These are phyloP conservation scores for Echinosophora koreensis DNA, from an alignment of 306 rosid species.

Conservation along the genomic window DNA sequence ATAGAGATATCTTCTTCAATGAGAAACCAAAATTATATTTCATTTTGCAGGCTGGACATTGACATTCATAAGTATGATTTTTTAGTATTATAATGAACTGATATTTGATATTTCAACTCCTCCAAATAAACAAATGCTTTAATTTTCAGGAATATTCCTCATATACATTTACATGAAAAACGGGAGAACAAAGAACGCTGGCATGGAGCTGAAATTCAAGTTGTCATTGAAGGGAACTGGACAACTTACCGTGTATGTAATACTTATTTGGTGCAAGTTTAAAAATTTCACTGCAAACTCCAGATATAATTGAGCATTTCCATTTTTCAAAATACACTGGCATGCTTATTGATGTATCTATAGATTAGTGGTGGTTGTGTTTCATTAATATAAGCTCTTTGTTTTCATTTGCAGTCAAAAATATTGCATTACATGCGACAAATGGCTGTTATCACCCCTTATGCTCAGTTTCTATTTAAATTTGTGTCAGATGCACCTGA, in stretches of 20 bases:
- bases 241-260: constrained; percentile 88
- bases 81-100: constrained; percentile 24
- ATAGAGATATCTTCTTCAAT: constrained; percentile 90
- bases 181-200: constrained; percentile 70
- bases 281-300: constrained; percentile 34
- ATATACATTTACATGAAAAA: constrained; percentile 86
- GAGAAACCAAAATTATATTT: constrained; percentile 72
- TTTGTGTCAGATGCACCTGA: constrained; percentile 81
- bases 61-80: constrained; percentile 86
- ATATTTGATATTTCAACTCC: constrained; percentile 38
- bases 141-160: constrained; percentile 88
- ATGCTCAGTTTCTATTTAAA: constrained; percentile 77
- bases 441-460: constrained; percentile 66
- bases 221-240: constrained; percentile 98
- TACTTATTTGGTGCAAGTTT: constrained; percentile 33
- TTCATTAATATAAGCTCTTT: constrained; percentile 43
- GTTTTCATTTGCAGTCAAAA: constrained; percentile 77
- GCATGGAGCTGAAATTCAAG: constrained; percentile 98
- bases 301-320: constrained; percentile 15
- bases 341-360: constrained; percentile 29
- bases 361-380: background rate
- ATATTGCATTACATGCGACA: constrained; percentile 97
- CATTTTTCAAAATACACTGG: constrained; percentile 29
- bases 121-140: constrained; percentile 39
- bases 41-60: constrained; percentile 95